Evolutionary conservation across 176 grass and related monocot species (phyloP).

Genomic region (barley (Hordeum vulgare)): MorexV3_pseudomolecules_assembly NC_058523.1:64302539-64303038

Average conservation of each 20-base stretch:
- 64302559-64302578: conserved; percentile 51
- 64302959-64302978: background rate
- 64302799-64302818: background rate
- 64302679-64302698: conserved; percentile 38
- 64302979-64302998: background rate
- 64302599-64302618: conserved; percentile 20
- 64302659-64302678: conserved; percentile 32
- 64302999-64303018: background rate
- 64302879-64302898: background rate
- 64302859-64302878: background rate
- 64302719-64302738: background rate
- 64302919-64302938: background rate
- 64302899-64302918: background rate
- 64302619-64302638: conserved; percentile 25
- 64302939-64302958: background rate
- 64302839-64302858: background rate
- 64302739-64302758: background rate
- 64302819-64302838: background rate
- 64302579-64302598: conserved; percentile 27
- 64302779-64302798: background rate
- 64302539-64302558: conserved; percentile 54
- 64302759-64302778: background rate
- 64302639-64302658: conserved; percentile 51
- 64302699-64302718: background rate
- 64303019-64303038: conserved; percentile 1